A percentile compares a stretch with the other conserved stretches of the same genome.
Evolutionary conservation across 73 alveolate species (phyloP).

Genomic region (Paramecium biaurelia): DNA sequence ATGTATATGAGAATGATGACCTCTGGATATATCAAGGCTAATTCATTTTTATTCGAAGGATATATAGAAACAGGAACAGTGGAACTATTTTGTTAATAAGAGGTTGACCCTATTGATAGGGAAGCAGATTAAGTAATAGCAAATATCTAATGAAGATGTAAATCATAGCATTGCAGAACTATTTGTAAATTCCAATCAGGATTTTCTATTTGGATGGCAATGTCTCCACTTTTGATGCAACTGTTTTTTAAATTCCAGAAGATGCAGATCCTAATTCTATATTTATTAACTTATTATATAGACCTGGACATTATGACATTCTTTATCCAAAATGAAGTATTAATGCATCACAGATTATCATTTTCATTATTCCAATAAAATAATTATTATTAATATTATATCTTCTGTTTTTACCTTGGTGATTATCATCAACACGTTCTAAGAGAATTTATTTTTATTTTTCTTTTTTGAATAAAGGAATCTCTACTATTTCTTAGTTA

Average conservation of each 20-base stretch:
- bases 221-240: not conserved
- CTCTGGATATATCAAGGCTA: conserved; percentile 74
- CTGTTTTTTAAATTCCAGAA: conserved; percentile 59
- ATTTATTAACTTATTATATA: conserved; percentile 59
- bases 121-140: conserved; percentile 65
- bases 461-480: not conserved
- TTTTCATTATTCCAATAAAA: not conserved
- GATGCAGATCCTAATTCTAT: conserved; percentile 60
- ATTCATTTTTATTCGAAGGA: conserved; percentile 74
- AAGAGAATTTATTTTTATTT: not conserved
- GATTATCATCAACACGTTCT: not conserved
- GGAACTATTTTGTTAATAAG: conserved; percentile 63
- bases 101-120: conserved; percentile 74
- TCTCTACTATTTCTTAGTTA: not conserved
- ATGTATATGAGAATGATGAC: conserved; percentile 81
- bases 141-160: not conserved
- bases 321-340: conserved; percentile 41
- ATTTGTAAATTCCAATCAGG: conserved; percentile 47
- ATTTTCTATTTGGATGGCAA: conserved; percentile 64
- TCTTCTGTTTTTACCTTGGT: not conserved
- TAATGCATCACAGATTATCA: not conserved
- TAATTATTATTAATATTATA: not conserved
- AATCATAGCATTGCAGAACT: conserved; percentile 64
- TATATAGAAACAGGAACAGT: conserved; percentile 74
- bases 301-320: conserved; percentile 75